These are phyloP conservation scores for Caloboletus inedulis DNA, from an alignment of 1,284 basidiomycete genomes.

Conservation along the genomic window DNA sequence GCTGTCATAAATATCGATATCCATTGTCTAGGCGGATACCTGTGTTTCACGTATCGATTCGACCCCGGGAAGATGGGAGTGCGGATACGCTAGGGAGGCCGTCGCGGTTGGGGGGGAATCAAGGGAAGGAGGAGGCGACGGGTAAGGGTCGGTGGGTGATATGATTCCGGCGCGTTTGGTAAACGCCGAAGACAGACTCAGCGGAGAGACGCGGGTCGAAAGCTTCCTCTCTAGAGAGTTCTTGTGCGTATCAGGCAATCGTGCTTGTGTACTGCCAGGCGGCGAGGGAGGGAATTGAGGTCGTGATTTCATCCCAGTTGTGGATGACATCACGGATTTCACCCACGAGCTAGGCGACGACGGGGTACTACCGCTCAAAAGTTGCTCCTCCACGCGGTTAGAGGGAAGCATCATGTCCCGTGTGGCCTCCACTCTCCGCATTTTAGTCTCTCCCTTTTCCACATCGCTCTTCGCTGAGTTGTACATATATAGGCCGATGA, in stretches of 20 bases:
- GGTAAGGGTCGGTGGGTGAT: conserved; percentile 58
- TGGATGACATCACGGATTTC: conserved; percentile 17
- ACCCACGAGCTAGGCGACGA: conserved; percentile 12
- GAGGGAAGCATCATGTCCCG: conserved; percentile 70
- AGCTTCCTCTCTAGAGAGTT: conserved; percentile 30
- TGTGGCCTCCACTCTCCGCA: conserved; percentile 80
- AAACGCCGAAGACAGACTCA: conserved; percentile 20
- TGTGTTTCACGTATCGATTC: conserved; percentile 16
- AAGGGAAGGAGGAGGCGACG: conserved; percentile 70
- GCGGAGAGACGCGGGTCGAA: conserved; percentile 31
- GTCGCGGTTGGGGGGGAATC: conserved; percentile 56
- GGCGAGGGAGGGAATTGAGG: conserved; percentile 10
- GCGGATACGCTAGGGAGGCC: conserved; percentile 13
- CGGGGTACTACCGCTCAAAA: conserved; percentile 42
- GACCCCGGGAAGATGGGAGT: not conserved
- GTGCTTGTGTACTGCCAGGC: conserved; percentile 3
- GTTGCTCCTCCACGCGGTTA: conserved; percentile 53
- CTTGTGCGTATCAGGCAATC: conserved; percentile 11
- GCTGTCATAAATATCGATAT: conserved; percentile 26
- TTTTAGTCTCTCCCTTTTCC: conserved; percentile 87
- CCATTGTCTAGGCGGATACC: conserved; percentile 21
- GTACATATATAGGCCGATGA: conserved; percentile 92
- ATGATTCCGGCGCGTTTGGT: conserved; percentile 26
- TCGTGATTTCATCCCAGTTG: conserved; percentile 28
- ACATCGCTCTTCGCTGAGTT: conserved; percentile 92